Conservation (phyloP, 2,329 filamentous ascomycete genomes). For the Tolypocladium sp. region DNA sequence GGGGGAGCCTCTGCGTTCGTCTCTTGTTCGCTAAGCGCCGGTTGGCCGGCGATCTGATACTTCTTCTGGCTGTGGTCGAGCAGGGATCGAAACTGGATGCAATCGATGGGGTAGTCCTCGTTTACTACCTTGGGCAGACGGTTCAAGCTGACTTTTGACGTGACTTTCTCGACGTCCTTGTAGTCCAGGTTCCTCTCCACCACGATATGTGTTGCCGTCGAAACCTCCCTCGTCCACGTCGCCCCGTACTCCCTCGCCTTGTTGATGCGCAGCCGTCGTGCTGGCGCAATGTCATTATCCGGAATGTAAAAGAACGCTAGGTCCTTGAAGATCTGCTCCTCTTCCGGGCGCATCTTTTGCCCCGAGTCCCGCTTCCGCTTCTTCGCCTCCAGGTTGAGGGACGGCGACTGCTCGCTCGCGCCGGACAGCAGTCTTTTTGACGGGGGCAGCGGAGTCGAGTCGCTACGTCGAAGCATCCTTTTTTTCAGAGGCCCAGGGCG, state of each 20-base stretch:
- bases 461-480: conserved; percentile 13
- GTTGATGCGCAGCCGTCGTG: conserved; percentile 61
- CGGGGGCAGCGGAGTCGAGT: conserved; percentile 19
- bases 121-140: conserved; percentile 47
- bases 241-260: conserved; percentile 71
- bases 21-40: conserved; percentile 7
- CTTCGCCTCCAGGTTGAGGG: conserved; percentile 16
- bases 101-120: conserved; percentile 61
- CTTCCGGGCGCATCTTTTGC: conserved; percentile 38
- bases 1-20: background rate
- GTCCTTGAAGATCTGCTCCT: conserved; percentile 48
- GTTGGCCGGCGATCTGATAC: conserved; percentile 49
- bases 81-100: conserved; percentile 47
- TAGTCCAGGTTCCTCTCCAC: conserved; percentile 63
- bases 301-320: conserved; percentile 72
- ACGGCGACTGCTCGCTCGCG: conserved; percentile 13
- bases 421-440: conserved; percentile 5
- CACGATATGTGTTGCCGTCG: conserved; percentile 65
- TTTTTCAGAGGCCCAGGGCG: conserved; percentile 8
- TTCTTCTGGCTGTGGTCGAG: conserved; percentile 49
- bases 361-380: conserved; percentile 37
- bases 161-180: conserved; percentile 48
- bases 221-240: conserved; percentile 53
- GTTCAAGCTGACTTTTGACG: conserved; percentile 9
- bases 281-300: conserved; percentile 61